Conservation (phyloP, 1,139 yeast species). For the Zygosaccharomyces pseudobailii region DNA sequence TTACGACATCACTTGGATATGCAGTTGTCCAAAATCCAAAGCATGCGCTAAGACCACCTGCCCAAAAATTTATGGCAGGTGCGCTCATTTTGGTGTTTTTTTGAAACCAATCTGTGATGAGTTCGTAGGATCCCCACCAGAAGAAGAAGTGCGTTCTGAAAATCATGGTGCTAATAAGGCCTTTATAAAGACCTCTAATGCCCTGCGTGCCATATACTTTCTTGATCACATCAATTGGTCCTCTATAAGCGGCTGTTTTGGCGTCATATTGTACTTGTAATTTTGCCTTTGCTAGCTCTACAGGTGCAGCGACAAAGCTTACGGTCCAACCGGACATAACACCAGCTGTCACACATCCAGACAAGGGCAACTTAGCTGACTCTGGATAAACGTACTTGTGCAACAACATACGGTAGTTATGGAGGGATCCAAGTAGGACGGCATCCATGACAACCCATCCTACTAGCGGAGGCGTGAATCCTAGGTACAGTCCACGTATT, state of each 20-base stretch:
- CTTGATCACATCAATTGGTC: slow-evolving; percentile 67
- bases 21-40: slow-evolving; percentile 83
- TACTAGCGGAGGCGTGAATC: slow-evolving; percentile 85
- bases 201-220: slow-evolving; percentile 52
- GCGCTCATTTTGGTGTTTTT: slow-evolving; percentile 57
- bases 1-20: slow-evolving; percentile 84
- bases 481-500: slow-evolving; percentile 70
- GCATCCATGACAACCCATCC: slow-evolving; percentile 96
- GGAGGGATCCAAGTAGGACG: slow-evolving; percentile 81
- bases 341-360: slow-evolving; percentile 79
- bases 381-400: slow-evolving; percentile 60
- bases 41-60: slow-evolving; percentile 75
- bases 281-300: slow-evolving; percentile 84
- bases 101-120: slow-evolving; percentile 66
- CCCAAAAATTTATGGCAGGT: slow-evolving; percentile 79
- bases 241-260: slow-evolving; percentile 58
- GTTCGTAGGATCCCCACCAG: slow-evolving; percentile 93
- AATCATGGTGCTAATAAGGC: slow-evolving; percentile 78
- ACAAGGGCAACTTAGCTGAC: slow-evolving; percentile 55
- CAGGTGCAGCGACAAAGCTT: slow-evolving; percentile 89
- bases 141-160: slow-evolving; percentile 82
- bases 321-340: slow-evolving; percentile 82
- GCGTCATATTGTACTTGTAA: slow-evolving; percentile 88
- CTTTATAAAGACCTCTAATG: slow-evolving; percentile 69
- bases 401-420: slow-evolving; percentile 64